phyloP scores from a whole-genome alignment of 2,329 filamentous ascomycete genomes.

The Tolypocladium amazonense region DNA sequence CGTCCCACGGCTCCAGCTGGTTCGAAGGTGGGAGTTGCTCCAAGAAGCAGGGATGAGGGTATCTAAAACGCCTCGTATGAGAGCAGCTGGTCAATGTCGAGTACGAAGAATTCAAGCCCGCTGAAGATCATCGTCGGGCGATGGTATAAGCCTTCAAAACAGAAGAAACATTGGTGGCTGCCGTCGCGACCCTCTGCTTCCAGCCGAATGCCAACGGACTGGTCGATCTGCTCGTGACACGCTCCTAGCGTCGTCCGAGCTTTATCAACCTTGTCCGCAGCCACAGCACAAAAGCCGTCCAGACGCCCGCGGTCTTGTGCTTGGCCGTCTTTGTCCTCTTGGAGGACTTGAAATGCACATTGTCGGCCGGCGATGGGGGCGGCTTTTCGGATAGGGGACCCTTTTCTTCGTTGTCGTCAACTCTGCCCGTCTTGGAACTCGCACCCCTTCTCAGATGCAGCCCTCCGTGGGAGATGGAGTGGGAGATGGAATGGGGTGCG shows the following conservation, averaged over 20 bases:
- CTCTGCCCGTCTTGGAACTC: slow-evolving; percentile 13
- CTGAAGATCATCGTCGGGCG: background rate
- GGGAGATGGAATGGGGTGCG: slow-evolving; percentile 20
- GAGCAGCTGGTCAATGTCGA: background rate
- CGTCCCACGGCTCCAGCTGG: background rate
- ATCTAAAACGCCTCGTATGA: background rate
- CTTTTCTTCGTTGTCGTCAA: slow-evolving; percentile 10
- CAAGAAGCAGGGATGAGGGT: background rate
- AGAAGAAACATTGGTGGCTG: background rate
- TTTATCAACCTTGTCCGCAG: slow-evolving; percentile 41
- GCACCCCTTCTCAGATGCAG: slow-evolving; percentile 16
- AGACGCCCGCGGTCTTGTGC: slow-evolving; percentile 49
- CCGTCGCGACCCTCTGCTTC: background rate
- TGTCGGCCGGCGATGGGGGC: slow-evolving; percentile 23
- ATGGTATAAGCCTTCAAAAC: background rate
- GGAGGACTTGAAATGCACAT: slow-evolving; percentile 31
- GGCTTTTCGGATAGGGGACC: slow-evolving; percentile 21
- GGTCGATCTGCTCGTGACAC: slow-evolving; percentile 6
- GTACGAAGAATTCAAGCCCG: background rate
- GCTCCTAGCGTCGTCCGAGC: slow-evolving; percentile 26
- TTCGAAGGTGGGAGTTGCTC: background rate
- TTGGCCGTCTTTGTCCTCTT: slow-evolving; percentile 39
- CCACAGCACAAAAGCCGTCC: slow-evolving; percentile 56
- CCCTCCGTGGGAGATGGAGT: slow-evolving; percentile 18
- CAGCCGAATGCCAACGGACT: background rate